phyloP scores from a whole-genome alignment of 352 stramenopile genomes.

The Thalassiosira ordinaria region DNA sequence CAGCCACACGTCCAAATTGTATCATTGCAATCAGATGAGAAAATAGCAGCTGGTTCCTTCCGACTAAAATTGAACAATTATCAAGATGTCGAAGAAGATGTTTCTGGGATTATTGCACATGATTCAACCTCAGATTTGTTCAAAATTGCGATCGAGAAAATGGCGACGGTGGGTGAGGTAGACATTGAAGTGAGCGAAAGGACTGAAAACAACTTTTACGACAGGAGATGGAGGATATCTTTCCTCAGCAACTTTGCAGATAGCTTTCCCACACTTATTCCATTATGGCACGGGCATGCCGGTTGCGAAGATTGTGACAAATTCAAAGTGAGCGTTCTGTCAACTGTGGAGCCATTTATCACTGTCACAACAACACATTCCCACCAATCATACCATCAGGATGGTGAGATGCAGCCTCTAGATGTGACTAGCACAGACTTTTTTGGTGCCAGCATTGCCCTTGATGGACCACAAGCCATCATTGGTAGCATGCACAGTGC shows the following conservation, averaged over 20 bases:
- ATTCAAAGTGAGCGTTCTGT: slow-evolving; percentile 62
- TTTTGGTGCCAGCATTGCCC: slow-evolving; percentile 77
- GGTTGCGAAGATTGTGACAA: slow-evolving; percentile 57
- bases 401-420: slow-evolving; percentile 54
- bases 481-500: slow-evolving; percentile 70
- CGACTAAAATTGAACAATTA: slow-evolving; percentile 83
- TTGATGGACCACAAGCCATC: slow-evolving; percentile 73
- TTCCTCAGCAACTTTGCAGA: slow-evolving; percentile 69
- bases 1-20: slow-evolving; percentile 68
- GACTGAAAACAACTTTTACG: slow-evolving; percentile 40
- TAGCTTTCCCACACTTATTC: slow-evolving; percentile 41
- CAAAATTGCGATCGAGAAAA: slow-evolving; percentile 87
- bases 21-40: slow-evolving; percentile 67
- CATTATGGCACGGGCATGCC: slow-evolving; percentile 44
- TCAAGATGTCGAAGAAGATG: slow-evolving; percentile 82
- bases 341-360: slow-evolving; percentile 47
- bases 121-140: slow-evolving; percentile 83
- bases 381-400: slow-evolving; percentile 42
- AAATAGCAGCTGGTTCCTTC: slow-evolving; percentile 84
- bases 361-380: slow-evolving; percentile 33
- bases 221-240: slow-evolving; percentile 68
- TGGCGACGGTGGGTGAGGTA: slow-evolving; percentile 85
- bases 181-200: slow-evolving; percentile 63
- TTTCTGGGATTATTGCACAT: slow-evolving; percentile 58
- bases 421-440: slow-evolving; percentile 66